Base-by-base conservation (phyloP, 1,284 basidiomycete species). In the Ustilago xerochloae region DNA sequence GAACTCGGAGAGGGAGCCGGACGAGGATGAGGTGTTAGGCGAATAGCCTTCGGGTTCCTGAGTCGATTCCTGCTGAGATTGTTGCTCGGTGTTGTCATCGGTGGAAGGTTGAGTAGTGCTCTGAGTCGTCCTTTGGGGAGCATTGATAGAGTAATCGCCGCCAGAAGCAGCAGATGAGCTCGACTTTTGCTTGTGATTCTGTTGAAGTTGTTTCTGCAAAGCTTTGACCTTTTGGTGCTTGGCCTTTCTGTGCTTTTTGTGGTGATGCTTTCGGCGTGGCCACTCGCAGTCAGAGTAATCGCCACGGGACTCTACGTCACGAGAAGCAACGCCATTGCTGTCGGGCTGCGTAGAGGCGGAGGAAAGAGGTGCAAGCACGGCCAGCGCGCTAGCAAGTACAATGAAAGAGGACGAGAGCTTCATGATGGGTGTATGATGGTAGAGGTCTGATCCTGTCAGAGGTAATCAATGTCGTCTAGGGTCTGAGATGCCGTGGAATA, bases 311-410 rank as follows among this genome's bases (percentile, higher is more conserved):
- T 63, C 36, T 4, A 45, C 10, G 10, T 54, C 41, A 24, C 29
- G 9, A n/a, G 48, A 24, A 4, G 41, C 55, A 18, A 60, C 29
- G 26, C 16, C 20, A 26, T 55, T 38, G 7, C 39, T 26, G 9
- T 30, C 35, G 28, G 39, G 18, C 9, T 28, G 43, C 7, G 30
- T 0, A 6, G 43, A 30, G 8, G 66, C 66, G 3, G 38, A 6
- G 22, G 52, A 26, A 16, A 68, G 49, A 4, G 66, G 60, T n/a
- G 56, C 33, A 24, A 69, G 43, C 24, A 60, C 41, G 43, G 61
- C 56, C 29, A 69, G 56, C 35, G 66, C 36, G 41, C 66, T 48
- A 5, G 54, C 47, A 18, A 60, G 30, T 3, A 48, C 63, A n/a
- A 49, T 43, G 12, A 68, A 24, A 2, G 48, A n/a, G 13, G 55